Evolutionary conservation across 331 rosid species (phyloP).

Genomic region (Quercus tomentella): DNA sequence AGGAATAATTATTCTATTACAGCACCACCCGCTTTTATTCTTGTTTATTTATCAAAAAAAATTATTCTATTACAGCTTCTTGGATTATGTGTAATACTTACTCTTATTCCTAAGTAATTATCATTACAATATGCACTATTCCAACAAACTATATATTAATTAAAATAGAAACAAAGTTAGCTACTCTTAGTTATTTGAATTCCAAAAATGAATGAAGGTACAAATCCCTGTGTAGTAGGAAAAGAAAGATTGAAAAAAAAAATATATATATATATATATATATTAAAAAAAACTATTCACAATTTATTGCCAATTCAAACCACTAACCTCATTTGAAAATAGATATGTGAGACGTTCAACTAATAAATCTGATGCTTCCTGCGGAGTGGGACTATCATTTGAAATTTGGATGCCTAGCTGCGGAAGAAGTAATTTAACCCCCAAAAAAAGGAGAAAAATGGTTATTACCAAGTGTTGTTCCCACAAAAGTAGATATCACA

Average conservation of each 20-base stretch:
- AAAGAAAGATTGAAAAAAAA: not conserved
- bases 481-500: not conserved
- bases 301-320: constrained; percentile 11
- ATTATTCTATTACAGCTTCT: too few species aligned
- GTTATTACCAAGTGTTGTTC: not conserved
- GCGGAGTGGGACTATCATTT: constrained; percentile 38
- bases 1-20: too few species aligned
- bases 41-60: too few species aligned
- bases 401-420: constrained; percentile 67
- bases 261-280: too few species aligned
- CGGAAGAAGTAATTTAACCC: constrained; percentile 14
- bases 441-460: constrained; percentile 1
- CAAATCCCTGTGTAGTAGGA: not conserved
- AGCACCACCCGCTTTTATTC: too few species aligned
- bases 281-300: not conserved
- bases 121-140: not conserved
- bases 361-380: constrained; percentile 59
- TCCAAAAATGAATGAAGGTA: not conserved
- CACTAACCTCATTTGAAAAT: constrained; percentile 72
- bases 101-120: too few species aligned
- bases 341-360: constrained; percentile 43
- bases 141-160: not conserved
- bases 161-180: not conserved
- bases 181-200: not conserved
- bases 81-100: too few species aligned